Evolutionary conservation across 306 rosid species (phyloP), one percentile per base, ranked within the genome.

Genomic region (Quercus bicolor): DNA sequence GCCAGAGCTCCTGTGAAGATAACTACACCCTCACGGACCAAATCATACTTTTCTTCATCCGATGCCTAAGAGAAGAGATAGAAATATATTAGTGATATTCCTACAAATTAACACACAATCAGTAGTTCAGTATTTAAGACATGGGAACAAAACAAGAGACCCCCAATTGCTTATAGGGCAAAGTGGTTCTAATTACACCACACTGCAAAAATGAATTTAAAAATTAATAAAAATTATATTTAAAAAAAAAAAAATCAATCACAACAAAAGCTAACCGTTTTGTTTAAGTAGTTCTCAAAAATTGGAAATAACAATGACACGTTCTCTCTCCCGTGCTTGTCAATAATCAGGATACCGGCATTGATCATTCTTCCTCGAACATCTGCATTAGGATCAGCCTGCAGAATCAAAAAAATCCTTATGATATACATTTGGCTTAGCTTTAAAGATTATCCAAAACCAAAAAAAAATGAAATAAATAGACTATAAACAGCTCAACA

Each of bases 1-100:
- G 99, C 98, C 83, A 95, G 81, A 31, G 98, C 99, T 82, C 99
- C 99, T 14, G 97, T 91, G 80, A 95, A 95, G 74, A 95, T 95
- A 86, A 95, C 99, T 78, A 95, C 99, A 75, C 99, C 99, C 81
- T 95, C 98, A 51, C 99, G 97, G 83, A 95, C 98, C 85, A 95
- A 87, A 83, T 95, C 99, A 87, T 95, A 92, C 72, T 86, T 86
- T 87, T 93, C 99, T 78, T 95, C 99, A 72, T 95, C 97, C 1
- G 95, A 82, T 72, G 93, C 98, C 97, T 95, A 84, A 28, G 55
- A 77, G 18, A 71, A 65, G 11, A 21, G 75, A 29, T 29, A 37
- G 9, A 80, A 80, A 68, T 62, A 52, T 73, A 43, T 77, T 64
- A 79, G 23, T 61, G 18, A 37, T 31, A 59, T 54, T 48, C 33